Evolutionary conservation across 2,329 filamentous ascomycete genomes (phyloP).

Genomic region (Penicillium paneum): DNA sequence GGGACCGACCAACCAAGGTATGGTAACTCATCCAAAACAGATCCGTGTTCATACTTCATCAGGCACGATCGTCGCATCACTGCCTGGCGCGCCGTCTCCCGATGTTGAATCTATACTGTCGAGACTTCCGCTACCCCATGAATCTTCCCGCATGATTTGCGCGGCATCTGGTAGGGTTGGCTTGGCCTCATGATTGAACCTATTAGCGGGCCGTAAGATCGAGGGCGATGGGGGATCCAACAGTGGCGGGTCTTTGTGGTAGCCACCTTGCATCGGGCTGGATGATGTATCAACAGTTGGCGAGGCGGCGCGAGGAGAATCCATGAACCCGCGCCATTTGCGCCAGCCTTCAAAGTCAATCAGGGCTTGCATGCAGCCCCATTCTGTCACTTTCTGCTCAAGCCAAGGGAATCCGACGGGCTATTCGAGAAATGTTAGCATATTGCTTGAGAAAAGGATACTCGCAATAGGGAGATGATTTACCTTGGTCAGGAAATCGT

Average conservation of each 20-base stretch:
- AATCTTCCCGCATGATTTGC: constrained; percentile 26
- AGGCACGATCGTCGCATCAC: not conserved
- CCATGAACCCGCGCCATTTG: constrained; percentile 83
- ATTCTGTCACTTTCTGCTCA: constrained; percentile 96
- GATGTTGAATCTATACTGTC: constrained; percentile 24
- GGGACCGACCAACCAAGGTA: not conserved
- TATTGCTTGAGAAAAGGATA: not conserved
- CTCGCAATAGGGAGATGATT: constrained; percentile 21
- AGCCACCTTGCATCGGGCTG: constrained; percentile 30
- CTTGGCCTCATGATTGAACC: constrained; percentile 9
- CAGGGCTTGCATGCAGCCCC: constrained; percentile 98
- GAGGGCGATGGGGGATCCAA: constrained; percentile 18
- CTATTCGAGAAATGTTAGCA: constrained; percentile 46
- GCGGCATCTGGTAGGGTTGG: constrained; percentile 12
- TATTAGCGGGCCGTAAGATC: constrained; percentile 13
- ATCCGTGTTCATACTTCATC: not conserved
- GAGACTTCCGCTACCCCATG: constrained; percentile 31
- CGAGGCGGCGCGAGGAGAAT: constrained; percentile 23
- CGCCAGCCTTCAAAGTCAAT: constrained; percentile 99
- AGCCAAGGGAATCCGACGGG: constrained; percentile 98
- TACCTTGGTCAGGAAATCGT: constrained; percentile 97
- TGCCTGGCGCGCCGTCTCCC: not conserved
- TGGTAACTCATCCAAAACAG: not conserved
- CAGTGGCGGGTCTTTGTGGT: constrained; percentile 8
- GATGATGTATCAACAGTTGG: constrained; percentile 19